Conservation (phyloP, 805 yeast species). For the Ogataea siamensis region DNA sequence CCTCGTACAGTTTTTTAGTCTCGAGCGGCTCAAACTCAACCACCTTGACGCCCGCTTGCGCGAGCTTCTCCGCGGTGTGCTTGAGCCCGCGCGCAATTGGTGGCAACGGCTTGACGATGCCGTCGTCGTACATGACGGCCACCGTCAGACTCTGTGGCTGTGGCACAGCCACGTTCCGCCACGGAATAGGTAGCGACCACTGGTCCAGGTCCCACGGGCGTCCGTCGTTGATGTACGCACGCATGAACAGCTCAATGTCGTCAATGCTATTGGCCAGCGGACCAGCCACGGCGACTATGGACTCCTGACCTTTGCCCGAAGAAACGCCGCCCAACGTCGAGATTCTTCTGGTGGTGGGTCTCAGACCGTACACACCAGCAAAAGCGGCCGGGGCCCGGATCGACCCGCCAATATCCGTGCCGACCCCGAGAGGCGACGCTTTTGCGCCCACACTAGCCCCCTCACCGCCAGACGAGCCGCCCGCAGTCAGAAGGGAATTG, state of each 20-base stretch:
- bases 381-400: conserved; percentile 69
- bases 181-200: conserved; percentile 46
- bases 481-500: conserved; percentile 57
- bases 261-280: conserved; percentile 65
- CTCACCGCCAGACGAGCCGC: conserved; percentile 77
- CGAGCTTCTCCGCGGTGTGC: conserved; percentile 50
- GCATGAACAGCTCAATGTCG: conserved; percentile 70
- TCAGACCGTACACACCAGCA: conserved; percentile 58
- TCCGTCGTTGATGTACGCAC: conserved; percentile 56
- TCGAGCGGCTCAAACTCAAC: conserved; percentile 57
- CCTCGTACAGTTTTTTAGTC: conserved; percentile 56
- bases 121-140: conserved; percentile 64
- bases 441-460: conserved; percentile 59
- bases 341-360: conserved; percentile 59
- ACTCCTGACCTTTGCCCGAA: conserved; percentile 61
- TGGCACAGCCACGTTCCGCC: conserved; percentile 46
- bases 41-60: conserved; percentile 57
- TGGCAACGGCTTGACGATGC: conserved; percentile 64
- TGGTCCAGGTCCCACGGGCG: conserved; percentile 58
- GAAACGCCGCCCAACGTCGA: conserved; percentile 48
- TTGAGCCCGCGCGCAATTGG: conserved; percentile 59
- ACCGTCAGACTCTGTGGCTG: conserved; percentile 48
- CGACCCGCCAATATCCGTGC: conserved; percentile 73
- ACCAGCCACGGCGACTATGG: conserved; percentile 64
- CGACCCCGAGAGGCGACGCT: conserved; percentile 62